Base-by-base conservation (phyloP, 371 early-diverging fungal genomes). In the Mucor mucedo region DNA sequence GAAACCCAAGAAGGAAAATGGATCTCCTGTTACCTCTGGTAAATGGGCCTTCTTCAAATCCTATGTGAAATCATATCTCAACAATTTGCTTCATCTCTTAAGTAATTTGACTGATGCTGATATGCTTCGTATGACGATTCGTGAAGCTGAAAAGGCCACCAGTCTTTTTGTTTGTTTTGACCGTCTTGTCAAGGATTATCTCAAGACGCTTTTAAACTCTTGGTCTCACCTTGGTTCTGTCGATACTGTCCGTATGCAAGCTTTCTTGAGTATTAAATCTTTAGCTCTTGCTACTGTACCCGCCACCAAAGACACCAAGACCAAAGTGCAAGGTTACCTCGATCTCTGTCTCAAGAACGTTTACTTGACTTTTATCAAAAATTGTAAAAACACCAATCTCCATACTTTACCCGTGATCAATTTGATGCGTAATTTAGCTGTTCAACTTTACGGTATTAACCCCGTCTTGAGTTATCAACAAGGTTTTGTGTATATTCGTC, bases 401-500 rank as follows among this genome's bases (percentile, higher is more conserved):
- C 89, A 92, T 76, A 94, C 94, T 4, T 79, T 95, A 65, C 87
- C 93, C n/a, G 78, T 84, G 35, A 87, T 96, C 78, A 87, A 90
- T 60, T 81, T 95, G 69, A 93, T 96, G 95, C 85, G 89, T 58
- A 91, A 91, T 76, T 91, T 93, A 73, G 91, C 91, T 45, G 93
- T 93, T 30, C 94, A 97, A 56, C 81, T 96, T 10, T 90, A 88
- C 63, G 94, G 93, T 6, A 63, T 91, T 45, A 86, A 94, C 63
- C 79, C 86, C 7, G 83, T 84, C 11, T 70, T 89, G 40, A 89
- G 91, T 39, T 98, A 98, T 79, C 94, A 95, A 71, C 92, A 91
- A 66, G 96, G 89, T 16, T 98, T 98, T 71, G 84, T 91, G 28
- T 94, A 92, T 74, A 88, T 98, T 49, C 90, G 98, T 39, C 96